Percentiles rank a stretch among this genome's conserved stretches.
Conservation (phyloP, 352 stramenopile species). For the Discostella stelligera region DNA sequence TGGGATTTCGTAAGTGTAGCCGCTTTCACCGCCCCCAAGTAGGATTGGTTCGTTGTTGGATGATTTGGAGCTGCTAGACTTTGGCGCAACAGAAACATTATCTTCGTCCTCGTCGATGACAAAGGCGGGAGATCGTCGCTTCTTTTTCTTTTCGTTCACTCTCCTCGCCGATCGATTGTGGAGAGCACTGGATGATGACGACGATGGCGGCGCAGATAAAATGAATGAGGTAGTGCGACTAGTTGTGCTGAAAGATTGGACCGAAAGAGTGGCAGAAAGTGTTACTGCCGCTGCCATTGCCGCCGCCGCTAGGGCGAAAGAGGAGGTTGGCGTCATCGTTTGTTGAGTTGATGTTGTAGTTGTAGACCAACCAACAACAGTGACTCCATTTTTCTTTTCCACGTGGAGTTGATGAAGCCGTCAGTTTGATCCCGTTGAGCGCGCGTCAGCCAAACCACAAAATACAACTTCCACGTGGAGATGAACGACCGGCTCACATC, state of each 20-base stretch:
- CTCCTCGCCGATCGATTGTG: constrained; percentile 29
- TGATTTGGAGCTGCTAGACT: background rate
- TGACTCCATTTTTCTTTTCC: too few relatives aligned
- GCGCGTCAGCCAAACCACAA: too few relatives aligned
- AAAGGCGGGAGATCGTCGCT: constrained; percentile 20
- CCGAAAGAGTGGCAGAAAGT: constrained; percentile 19
- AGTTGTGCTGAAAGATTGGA: constrained; percentile 21
- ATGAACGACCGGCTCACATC: too few relatives aligned
- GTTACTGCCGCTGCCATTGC: constrained; percentile 25
- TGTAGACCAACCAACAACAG: too few relatives aligned
- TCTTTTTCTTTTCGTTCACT: constrained; percentile 50
- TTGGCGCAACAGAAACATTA: background rate
- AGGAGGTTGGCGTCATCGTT: constrained; percentile 28
- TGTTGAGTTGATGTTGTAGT: too few relatives aligned
- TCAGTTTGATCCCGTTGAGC: too few relatives aligned
- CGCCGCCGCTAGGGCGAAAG: constrained; percentile 2
- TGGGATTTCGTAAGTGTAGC: constrained; percentile 28
- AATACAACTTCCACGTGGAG: too few relatives aligned
- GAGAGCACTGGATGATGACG: constrained; percentile 10
- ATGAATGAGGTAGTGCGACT: background rate
- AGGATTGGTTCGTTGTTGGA: constrained; percentile 39
- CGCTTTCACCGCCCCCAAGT: constrained; percentile 36
- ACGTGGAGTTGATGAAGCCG: too few relatives aligned
- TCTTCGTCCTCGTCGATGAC: constrained; percentile 33
- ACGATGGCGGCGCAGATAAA: background rate